Evolutionary conservation across 495 filamentous ascomycete species (phyloP).

Genomic region (Aspergillus steynii): DNA sequence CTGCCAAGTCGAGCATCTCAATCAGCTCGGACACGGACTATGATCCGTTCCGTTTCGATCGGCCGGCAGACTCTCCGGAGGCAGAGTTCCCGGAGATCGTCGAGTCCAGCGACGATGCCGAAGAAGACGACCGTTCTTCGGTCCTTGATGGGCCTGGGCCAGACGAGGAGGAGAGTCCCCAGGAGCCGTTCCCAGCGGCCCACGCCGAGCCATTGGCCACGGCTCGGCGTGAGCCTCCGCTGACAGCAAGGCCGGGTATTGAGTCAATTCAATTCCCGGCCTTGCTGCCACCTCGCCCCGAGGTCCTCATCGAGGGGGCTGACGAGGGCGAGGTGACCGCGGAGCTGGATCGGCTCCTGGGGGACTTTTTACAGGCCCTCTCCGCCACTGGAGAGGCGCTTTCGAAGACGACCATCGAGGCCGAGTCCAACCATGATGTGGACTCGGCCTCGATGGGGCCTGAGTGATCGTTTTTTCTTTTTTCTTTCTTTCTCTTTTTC

Average conservation of each 20-base stretch:
- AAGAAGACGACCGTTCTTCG: slow-evolving; percentile 26
- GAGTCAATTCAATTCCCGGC: slow-evolving; percentile 32
- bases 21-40: slow-evolving; percentile 42
- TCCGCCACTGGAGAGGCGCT: slow-evolving; percentile 37
- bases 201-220: slow-evolving; percentile 28
- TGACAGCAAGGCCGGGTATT: slow-evolving; percentile 10
- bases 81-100: slow-evolving; percentile 27
- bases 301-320: slow-evolving; percentile 36
- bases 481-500: background rate
- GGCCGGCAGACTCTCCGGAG: slow-evolving; percentile 31
- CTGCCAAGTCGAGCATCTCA: slow-evolving; percentile 28
- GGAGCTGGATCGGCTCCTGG: slow-evolving; percentile 42
- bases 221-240: slow-evolving; percentile 17
- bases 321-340: slow-evolving; percentile 32
- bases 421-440: slow-evolving; percentile 9
- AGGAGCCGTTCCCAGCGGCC: slow-evolving; percentile 28
- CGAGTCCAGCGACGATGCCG: slow-evolving; percentile 15
- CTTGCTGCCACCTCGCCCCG: slow-evolving; percentile 33
- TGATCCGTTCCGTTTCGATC: slow-evolving; percentile 49
- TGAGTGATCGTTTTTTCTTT: slow-evolving; percentile 6
- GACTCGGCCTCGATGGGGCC: slow-evolving; percentile 13
- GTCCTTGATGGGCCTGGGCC: slow-evolving; percentile 44
- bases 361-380: slow-evolving; percentile 40
- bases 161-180: slow-evolving; percentile 36
- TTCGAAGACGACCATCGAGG: slow-evolving; percentile 16